A percentile compares a stretch with the other conserved stretches of the same genome.
Conservation (phyloP, 306 rosid species). For the Vigna unguiculata region DNA sequence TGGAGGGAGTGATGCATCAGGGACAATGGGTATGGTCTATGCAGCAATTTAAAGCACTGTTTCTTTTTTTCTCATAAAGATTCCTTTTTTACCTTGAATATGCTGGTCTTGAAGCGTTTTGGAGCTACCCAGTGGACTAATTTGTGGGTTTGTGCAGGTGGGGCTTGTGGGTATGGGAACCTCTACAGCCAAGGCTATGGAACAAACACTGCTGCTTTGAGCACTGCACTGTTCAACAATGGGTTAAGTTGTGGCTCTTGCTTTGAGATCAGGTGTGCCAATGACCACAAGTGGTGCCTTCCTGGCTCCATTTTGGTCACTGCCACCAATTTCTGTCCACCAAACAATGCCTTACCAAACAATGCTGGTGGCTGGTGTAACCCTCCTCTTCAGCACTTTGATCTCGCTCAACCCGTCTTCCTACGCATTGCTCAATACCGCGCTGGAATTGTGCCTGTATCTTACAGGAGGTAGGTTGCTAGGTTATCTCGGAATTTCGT, state of each 20-base stretch:
- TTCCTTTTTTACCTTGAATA: not conserved
- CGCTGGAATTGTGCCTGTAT: constrained; percentile 91
- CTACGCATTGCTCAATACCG: constrained; percentile 90
- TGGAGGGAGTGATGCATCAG: constrained; percentile 98
- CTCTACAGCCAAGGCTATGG: constrained; percentile 98
- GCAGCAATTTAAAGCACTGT: not conserved
- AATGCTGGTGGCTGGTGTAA: constrained; percentile 98
- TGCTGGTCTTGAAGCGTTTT: not conserved
- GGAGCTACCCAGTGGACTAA: constrained; percentile 17
- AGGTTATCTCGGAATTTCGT: too few species aligned
- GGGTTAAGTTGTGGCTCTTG: constrained; percentile 96
- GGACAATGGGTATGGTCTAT: constrained; percentile 87
- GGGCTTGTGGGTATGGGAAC: constrained; percentile 98
- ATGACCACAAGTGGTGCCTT: constrained; percentile 76
- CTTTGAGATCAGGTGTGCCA: constrained; percentile 80
- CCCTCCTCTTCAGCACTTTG: constrained; percentile 95
- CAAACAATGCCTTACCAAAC: constrained; percentile 91
- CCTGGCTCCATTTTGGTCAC: constrained; percentile 96
- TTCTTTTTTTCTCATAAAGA: not conserved
- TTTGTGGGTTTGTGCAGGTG: constrained; percentile 58
- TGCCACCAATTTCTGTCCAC: constrained; percentile 97
- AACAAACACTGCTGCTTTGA: constrained; percentile 94
- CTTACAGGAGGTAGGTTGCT: constrained; percentile 71
- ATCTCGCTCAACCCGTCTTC: constrained; percentile 92
- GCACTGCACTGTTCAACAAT: constrained; percentile 90